A percentile compares a stretch with the other conserved stretches of the same genome.
Evolutionary conservation across 2,329 filamentous ascomycete genomes (phyloP).

Genomic region (Trichoderma simmonsii): DNA sequence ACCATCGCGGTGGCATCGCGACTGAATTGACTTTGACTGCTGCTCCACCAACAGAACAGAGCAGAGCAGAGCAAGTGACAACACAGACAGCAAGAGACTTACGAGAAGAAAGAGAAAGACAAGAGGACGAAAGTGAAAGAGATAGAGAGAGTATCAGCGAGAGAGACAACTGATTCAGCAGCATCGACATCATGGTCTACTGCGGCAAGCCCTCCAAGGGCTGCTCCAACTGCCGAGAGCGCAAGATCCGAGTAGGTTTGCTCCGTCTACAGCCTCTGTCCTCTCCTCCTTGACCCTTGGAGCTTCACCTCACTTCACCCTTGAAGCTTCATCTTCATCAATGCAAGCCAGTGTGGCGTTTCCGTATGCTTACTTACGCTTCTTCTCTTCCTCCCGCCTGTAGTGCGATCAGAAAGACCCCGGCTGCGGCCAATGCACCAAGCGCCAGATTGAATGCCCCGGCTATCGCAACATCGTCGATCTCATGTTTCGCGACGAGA

Average conservation of each 20-base stretch:
- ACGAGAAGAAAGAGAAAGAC: neutral
- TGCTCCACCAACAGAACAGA: neutral
- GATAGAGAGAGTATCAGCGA: neutral
- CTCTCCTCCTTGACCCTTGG: neutral
- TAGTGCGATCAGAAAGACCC: constrained; percentile 54
- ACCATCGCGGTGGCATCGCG: neutral
- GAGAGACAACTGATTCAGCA: neutral
- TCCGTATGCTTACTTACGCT: neutral
- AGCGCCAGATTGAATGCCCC: constrained; percentile 50
- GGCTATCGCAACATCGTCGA: constrained; percentile 55
- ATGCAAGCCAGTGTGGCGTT: neutral
- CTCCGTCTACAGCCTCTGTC: neutral
- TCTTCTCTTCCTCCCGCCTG: neutral
- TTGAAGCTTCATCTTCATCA: neutral
- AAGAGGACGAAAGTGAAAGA: neutral
- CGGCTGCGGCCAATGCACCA: constrained; percentile 53
- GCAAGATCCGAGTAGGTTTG: constrained; percentile 53
- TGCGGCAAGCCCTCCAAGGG: constrained; percentile 57
- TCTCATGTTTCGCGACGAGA: constrained; percentile 58
- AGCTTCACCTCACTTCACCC: neutral
- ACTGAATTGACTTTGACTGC: neutral
- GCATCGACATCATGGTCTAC: constrained; percentile 49
- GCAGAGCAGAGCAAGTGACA: neutral
- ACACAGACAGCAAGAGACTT: neutral
- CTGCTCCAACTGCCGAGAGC: constrained; percentile 53